Percentiles rank a stretch among this genome's conserved stretches.
Conservation (phyloP, 257 asterid genomes). For the Solanum boliviense region DNA sequence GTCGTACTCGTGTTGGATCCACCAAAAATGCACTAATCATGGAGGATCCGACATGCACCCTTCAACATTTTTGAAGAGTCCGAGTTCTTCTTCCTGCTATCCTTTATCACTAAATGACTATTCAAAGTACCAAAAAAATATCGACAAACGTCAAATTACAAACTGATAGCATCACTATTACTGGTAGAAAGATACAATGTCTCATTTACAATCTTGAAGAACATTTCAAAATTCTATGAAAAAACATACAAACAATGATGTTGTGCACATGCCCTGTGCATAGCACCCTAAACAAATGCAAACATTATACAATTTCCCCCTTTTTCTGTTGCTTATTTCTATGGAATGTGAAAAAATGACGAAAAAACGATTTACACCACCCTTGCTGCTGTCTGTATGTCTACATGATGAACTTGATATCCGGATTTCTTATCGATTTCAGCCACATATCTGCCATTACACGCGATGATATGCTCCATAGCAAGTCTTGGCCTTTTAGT, state of each 20-base stretch:
- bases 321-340: not conserved
- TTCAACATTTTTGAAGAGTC: not conserved
- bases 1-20: not conserved
- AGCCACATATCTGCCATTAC: conserved; percentile 98
- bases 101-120: not conserved
- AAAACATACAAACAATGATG: not conserved
- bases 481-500: conserved; percentile 34
- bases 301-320: not conserved
- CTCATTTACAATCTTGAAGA: not conserved
- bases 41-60: not conserved
- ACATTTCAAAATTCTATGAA: not conserved
- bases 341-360: not conserved
- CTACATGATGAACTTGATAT: conserved; percentile 57
- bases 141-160: not conserved
- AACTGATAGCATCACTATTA: not conserved
- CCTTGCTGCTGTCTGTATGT: not conserved
- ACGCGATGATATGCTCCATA: conserved; percentile 81
- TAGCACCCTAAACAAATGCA: not conserved
- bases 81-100: not conserved
- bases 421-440: conserved; percentile 78
- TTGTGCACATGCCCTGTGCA: not conserved
- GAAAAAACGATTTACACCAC: not conserved
- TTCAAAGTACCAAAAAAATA: not conserved
- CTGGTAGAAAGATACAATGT: not conserved
- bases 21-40: not conserved